Evolutionary conservation across 768 basidiomycete genomes (phyloP).

Genomic region (Termitomyces sp.): DNA sequence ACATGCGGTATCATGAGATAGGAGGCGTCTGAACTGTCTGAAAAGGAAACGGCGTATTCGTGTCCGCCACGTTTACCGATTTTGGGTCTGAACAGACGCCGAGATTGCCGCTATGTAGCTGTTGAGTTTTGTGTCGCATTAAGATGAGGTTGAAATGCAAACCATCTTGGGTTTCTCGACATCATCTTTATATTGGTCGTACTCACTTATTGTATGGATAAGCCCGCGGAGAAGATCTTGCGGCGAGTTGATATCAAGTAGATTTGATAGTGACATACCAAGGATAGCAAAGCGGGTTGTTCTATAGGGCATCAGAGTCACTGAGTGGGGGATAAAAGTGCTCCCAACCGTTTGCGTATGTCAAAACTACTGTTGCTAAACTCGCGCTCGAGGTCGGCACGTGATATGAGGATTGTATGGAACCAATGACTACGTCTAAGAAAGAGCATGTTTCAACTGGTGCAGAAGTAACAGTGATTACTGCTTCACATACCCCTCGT

Average conservation of each 20-base stretch:
- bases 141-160: conserved; percentile 9
- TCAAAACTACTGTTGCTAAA: conserved; percentile 71
- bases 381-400: conserved; percentile 63
- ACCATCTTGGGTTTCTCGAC: conserved; percentile 73
- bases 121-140: conserved; percentile 2
- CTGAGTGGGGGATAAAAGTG: not conserved
- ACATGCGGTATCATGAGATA: conserved; percentile 72
- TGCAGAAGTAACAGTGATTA: not conserved
- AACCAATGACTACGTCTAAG: conserved; percentile 79
- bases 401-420: conserved; percentile 78
- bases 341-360: conserved; percentile 71
- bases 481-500: conserved; percentile 64
- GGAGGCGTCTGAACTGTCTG: conserved; percentile 55
- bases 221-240: conserved; percentile 76
- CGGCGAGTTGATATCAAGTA: conserved; percentile 77
- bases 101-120: conserved; percentile 19
- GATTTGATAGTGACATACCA: conserved; percentile 78
- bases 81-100: conserved; percentile 60
- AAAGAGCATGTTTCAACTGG: not conserved
- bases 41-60: conserved; percentile 57
- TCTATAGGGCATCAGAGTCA: conserved; percentile 28
- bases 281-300: conserved; percentile 80
- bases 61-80: conserved; percentile 47
- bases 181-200: conserved; percentile 74
- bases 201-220: conserved; percentile 66